Percentiles rank a stretch among this genome's conserved stretches.
Evolutionary conservation across 148 eudicot species (phyloP).

Genomic region (Drosera capensis): DNA sequence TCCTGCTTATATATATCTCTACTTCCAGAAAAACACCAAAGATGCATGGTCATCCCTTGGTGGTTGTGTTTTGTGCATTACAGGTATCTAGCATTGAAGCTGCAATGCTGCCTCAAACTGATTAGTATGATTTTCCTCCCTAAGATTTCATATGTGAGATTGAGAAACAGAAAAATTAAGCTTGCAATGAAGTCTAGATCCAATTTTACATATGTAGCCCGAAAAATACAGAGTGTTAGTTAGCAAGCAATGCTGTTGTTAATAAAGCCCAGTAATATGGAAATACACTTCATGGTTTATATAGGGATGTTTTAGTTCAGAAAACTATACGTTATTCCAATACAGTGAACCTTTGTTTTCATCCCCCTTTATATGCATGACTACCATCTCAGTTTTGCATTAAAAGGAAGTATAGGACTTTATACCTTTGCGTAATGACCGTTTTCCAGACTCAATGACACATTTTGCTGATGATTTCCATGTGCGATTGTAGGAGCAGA

Average conservation of each 20-base stretch:
- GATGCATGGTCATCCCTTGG: constrained; percentile 94
- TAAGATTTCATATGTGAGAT: not conserved
- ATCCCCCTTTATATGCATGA: no score
- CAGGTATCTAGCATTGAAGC: constrained; percentile 34
- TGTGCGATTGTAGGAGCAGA: constrained; percentile 72
- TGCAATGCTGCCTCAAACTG: not conserved
- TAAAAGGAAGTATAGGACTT: not conserved
- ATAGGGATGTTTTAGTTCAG: no score
- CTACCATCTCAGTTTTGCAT: no score
- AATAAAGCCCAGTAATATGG: no score
- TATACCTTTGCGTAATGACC: not conserved
- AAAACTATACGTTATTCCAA: no score
- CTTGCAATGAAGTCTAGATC: no score
- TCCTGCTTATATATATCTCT: constrained; percentile 68
- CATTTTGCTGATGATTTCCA: not conserved
- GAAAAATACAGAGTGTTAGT: no score
- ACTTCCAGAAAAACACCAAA: constrained; percentile 57
- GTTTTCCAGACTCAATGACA: not conserved
- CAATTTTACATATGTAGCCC: no score
- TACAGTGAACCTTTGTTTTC: no score
- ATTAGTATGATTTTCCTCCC: constrained; percentile 3
- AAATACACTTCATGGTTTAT: no score
- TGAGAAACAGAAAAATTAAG: no score
- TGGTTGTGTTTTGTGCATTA: constrained; percentile 96
- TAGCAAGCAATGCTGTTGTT: no score